Percentiles rank a stretch among this genome's conserved stretches.
Conservation (phyloP, 768 basidiomycete species). For the Hysterangium stoloniferum region DNA sequence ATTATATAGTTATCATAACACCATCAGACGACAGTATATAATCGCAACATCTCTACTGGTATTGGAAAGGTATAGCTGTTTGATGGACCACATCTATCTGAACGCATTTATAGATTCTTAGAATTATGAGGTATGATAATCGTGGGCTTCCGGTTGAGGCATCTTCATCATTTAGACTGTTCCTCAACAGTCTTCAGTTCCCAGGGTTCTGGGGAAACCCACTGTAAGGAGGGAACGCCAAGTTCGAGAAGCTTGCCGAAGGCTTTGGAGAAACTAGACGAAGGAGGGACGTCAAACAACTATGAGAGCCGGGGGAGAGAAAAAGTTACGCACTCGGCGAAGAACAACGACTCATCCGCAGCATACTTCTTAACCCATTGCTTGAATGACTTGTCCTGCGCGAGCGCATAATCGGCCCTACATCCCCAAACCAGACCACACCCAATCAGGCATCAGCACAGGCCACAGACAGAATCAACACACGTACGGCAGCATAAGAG, state of each 20-base stretch:
- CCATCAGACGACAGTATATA: too few relatives aligned
- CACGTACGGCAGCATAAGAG: slow-evolving; percentile 96
- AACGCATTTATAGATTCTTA: too few relatives aligned
- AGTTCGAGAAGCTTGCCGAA: slow-evolving; percentile 83
- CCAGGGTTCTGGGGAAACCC: slow-evolving; percentile 68
- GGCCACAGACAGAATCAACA: slow-evolving; percentile 24
- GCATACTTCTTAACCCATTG: slow-evolving; percentile 85
- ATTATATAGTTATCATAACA: too few relatives aligned
- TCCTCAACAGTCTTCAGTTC: slow-evolving; percentile 46
- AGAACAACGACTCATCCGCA: slow-evolving; percentile 76
- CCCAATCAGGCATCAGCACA: neutral
- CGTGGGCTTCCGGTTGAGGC: too few relatives aligned
- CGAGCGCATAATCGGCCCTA: slow-evolving; percentile 82
- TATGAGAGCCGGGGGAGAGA: neutral
- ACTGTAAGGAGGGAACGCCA: slow-evolving; percentile 82
- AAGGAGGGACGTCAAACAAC: slow-evolving; percentile 6
- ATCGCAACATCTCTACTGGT: too few relatives aligned
- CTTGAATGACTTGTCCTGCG: slow-evolving; percentile 89
- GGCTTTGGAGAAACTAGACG: slow-evolving; percentile 70
- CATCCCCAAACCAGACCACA: neutral
- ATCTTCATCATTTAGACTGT: too few relatives aligned
- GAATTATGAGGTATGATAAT: too few relatives aligned
- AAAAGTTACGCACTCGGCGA: slow-evolving; percentile 69
- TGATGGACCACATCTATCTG: too few relatives aligned
- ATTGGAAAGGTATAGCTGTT: too few relatives aligned